Evolutionary conservation across 495 filamentous ascomycete genomes (phyloP), one percentile per base, ranked within the genome.

Genomic region (Neurospora africana): DNA sequence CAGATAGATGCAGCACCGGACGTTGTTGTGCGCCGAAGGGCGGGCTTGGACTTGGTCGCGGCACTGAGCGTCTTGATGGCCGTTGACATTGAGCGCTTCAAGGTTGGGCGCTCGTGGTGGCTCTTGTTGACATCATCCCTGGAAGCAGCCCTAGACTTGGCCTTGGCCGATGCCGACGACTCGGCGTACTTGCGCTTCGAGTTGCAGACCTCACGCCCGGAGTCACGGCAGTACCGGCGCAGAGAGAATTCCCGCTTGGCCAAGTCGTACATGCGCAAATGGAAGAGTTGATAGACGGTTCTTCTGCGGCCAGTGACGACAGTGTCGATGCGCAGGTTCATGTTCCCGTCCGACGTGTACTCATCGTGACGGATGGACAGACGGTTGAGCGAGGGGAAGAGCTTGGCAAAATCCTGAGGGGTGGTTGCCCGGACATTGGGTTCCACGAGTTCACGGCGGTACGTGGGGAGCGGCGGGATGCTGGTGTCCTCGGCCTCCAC

Each of bases 251-350:
- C 91, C 37, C 95, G 89, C 73, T 88, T 87, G 77, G 89, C 89
- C 75, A 99, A 83, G 80, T 98, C 95, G 77, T 97, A 90, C 94
- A 99, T 97, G 73, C 94, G 91, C 53, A 98, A 85, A 81, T 99
- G 94, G 81, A 98, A 98, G 53, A 99, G 89, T 61, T 92, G 95
- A 44, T 97, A 87, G 68, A 90, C 88, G 74, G 88, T 88, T 76
- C 82, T 86, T 44, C 82, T 82, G 69, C 88, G 89, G 15, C 86
- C 85, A 68, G 81, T 82, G 47, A 93, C 87, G 70, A 91, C 84
- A 19, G 93, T 93, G 79, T 98, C 94, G 68, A 99, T 86, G 53
- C 94, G 90, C 70, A 99, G 86, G 79, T 98, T 97, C 95, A 98
- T 97, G 85, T 98, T 97, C 23, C 95, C 95, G 80, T 99, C 95